Conservation (phyloP, 1,284 basidiomycete genomes). For the Trichosporon asahii region DNA sequence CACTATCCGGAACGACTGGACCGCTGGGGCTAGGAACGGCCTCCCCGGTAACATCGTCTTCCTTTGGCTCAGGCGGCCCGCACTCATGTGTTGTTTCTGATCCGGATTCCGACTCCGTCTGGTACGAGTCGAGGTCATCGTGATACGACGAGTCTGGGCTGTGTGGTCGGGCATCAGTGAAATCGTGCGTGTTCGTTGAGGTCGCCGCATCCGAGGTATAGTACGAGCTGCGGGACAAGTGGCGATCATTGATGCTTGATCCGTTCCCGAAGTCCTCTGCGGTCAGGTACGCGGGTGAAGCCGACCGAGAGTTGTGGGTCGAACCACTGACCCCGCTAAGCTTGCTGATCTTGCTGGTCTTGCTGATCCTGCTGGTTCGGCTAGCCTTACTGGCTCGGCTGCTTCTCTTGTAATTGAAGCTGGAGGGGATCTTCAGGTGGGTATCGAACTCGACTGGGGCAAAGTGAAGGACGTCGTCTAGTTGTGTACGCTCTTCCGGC, state of each 20-base stretch:
- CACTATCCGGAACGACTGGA: neutral
- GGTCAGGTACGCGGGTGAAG: neutral
- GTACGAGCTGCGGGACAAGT: neutral
- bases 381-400: slow-evolving; percentile 1
- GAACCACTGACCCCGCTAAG: neutral
- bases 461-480: neutral
- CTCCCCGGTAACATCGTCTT: neutral
- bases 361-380: neutral
- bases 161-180: neutral
- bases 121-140: neutral
- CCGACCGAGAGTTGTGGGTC: neutral
- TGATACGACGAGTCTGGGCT: slow-evolving; percentile 3
- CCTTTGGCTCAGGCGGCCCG: neutral
- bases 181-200: neutral
- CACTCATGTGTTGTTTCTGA: neutral
- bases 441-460: slow-evolving; percentile 1
- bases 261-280: slow-evolving; percentile 2
- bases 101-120: neutral
- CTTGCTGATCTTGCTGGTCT: neutral
- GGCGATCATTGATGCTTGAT: neutral
- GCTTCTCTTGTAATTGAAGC: neutral
- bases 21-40: neutral
- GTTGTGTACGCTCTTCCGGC: neutral
- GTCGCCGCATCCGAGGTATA: neutral
- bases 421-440: neutral